Evolutionary conservation across 768 basidiomycete species (phyloP), one percentile per base, ranked within the genome.

Genomic region (Boletus subparvulus): DNA sequence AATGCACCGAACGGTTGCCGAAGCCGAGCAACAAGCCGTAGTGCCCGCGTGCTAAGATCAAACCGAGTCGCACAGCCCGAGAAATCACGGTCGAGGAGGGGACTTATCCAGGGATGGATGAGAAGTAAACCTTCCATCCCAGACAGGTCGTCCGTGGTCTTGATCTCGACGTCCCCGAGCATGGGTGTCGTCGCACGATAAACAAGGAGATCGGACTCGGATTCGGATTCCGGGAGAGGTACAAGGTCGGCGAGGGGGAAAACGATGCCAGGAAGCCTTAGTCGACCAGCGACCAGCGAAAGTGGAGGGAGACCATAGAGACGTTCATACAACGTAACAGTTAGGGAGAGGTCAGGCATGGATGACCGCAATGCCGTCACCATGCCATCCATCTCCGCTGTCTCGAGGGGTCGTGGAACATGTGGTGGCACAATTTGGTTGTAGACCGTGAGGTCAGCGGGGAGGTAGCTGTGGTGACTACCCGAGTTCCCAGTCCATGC

Each of bases 1-100:
- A 58, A 30, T 10, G 55, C 41, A 19, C 52, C 32, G 5, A 57
- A 57, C 1, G 56, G 52, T 6, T 54, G 46, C 17, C 46, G 24
- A 1, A 57, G 52, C 6, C 47, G 51, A 5, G 40, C 56, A 12
- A 54, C 3, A 3, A 54, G 26, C n/a, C 30, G 46, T 1, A 54
- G 30, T n/a, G 46, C 51, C 1, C 16, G 52, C 5, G 35, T 43
- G 7, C 16, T 13, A 14, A 32, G 12, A 24, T 57, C 51, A 0
- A 47, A n/a, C 26, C 5, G 14, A 24, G 39, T 3, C 2, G 42
- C 21, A 7, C 39, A 33, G 2, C 10, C 5, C 14, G 39, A n/a
- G 12, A 41, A 47, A 10, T 52, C 46, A 7, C 49, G 43, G 19
- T 50, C 54, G 3, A 54, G 54, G 12, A 59, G 19, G n/a, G 49